phyloP scores from a whole-genome alignment of 495 filamentous ascomycete genomes.

The Daldinia decipiens region DNA sequence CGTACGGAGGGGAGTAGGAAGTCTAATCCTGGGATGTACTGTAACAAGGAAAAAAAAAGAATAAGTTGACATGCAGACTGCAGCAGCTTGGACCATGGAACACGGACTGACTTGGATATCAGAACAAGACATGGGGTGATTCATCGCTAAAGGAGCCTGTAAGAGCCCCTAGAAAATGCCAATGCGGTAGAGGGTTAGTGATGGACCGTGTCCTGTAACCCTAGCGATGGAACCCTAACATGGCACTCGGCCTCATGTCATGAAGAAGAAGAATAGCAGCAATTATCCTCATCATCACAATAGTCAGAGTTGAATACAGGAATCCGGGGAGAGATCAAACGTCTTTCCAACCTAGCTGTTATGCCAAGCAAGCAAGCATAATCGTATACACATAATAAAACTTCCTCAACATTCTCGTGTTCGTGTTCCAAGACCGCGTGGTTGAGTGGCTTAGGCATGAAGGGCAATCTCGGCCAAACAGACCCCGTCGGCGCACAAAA shows the following conservation, averaged over 20 bases:
- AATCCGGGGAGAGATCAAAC: background rate
- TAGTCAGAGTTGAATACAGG: constrained; percentile 7
- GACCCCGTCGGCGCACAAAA: constrained; percentile 32
- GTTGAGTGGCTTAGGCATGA: constrained; percentile 39
- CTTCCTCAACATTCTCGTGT: constrained; percentile 25
- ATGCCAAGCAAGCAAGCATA: background rate
- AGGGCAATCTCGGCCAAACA: constrained; percentile 39
- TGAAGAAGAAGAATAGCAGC: constrained; percentile 9
- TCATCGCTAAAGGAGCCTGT: constrained; percentile 43
- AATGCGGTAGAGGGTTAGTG: constrained; percentile 23
- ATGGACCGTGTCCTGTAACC: constrained; percentile 32
- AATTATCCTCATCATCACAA: constrained; percentile 2
- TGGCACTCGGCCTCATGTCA: constrained; percentile 4
- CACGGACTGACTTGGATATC: constrained; percentile 27
- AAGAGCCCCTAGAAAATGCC: constrained; percentile 23
- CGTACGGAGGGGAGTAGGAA: constrained; percentile 33
- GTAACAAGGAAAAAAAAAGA: constrained; percentile 24
- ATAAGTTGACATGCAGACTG: constrained; percentile 27
- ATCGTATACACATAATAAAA: constrained; percentile 8
- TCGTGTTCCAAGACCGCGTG: constrained; percentile 29
- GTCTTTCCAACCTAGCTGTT: background rate
- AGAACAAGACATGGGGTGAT: constrained; percentile 28
- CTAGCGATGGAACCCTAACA: constrained; percentile 42
- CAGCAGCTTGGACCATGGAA: constrained; percentile 36
- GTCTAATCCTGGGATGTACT: constrained; percentile 5